Base-by-base conservation (phyloP, 2,329 filamentous ascomycete species). In the Fusarium begoniae region DNA sequence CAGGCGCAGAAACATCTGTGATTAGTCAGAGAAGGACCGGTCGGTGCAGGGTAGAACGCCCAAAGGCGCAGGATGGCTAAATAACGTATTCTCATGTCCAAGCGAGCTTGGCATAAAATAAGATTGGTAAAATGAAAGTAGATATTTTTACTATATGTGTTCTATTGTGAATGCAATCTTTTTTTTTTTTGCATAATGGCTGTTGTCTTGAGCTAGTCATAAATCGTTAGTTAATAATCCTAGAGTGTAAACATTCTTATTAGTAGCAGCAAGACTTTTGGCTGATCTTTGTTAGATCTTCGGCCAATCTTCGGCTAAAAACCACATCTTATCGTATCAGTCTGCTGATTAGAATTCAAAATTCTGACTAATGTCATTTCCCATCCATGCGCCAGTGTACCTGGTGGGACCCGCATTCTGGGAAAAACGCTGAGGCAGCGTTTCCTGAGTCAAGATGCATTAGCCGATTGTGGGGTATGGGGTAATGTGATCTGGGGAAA, bases 21-120 rank as follows among this genome's bases (percentile, higher is more conserved):
- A 45, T 45, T 45, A 24, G 17, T 26, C 1, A 12, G 18, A 26
- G 12, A 45, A 20, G 12, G 17, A 24, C 24, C 2, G 5, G 1
- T 3, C 6, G 1, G 24, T 45, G 17, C n/a, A 26, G 44, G 44
- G 44, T 20, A 45, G 5, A 0, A 14, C 8, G 17, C 17, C 3
- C 5, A 13, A 20, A 8, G 5, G 5, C 8, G 12, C 2, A 45
- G 11, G 12, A 20, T 6, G 13, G 17, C 3, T 10, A 45, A 45
- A 13, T 2, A 13, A 26, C 18, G 14, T 20, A 10, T 45, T 18
- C 7, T n/a, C n/a, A n/a, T n/a, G n/a, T n/a, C n/a, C n/a, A n/a
- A n/a, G n/a, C n/a, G n/a, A n/a, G n/a, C n/a, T n/a, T n/a, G n/a
- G n/a, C n/a, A n/a, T n/a, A n/a, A n/a, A n/a, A n/a, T n/a, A n/a